Evolutionary conservation across 306 rosid genomes (phyloP), one percentile per base, ranked within the genome.

Genomic region (Coriaria nepalensis): DNA sequence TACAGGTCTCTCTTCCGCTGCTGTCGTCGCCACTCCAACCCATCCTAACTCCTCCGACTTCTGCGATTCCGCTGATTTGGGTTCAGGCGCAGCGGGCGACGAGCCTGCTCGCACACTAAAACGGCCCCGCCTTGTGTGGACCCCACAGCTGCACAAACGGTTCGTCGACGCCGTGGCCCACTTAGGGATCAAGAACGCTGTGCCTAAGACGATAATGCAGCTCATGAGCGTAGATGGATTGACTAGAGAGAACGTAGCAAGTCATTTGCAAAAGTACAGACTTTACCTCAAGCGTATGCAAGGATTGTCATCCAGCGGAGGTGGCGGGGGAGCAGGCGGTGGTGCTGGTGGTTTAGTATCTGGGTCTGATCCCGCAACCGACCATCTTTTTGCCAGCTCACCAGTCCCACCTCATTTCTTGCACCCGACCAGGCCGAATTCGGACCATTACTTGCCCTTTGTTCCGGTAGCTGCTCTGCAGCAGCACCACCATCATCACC

Each of bases 161-260:
- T 90, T 90, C 38, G 95, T 90, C 0, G 97, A 90, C 35, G 97
- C 95, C 4, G 97, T 90, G 10, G 95, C 94, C 2, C 97, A 90
- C 63, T 68, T 90, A 55, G 97, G 97, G 35, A 84, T 84, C 33
- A 84, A 88, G 68, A 90, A 84, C 62, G 97, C 97, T 5, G 97
- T 90, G 2, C 97, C 97, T 42, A 90, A 90, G 73, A 90, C 94
- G 42, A 90, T 90, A 81, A 90, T 90, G 97, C 97, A 90, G 95
- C 87, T 90, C 20, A 90, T 90, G 97, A 84, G 94, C 56, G 95
- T 90, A 5, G 97, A 90, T 11, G 97, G 97, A n/a, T 68, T 90
- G 55, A 90, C 97, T 7, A 42, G 97, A 4, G 97, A 90, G 55
- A 90, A 90, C 70, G 97, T 90, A 0, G 97, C 97, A 5, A 84